Evolutionary conservation across 257 asterid species (phyloP), one percentile per base, ranked within the genome.

Genomic region (Ilex aquifolium): DNA sequence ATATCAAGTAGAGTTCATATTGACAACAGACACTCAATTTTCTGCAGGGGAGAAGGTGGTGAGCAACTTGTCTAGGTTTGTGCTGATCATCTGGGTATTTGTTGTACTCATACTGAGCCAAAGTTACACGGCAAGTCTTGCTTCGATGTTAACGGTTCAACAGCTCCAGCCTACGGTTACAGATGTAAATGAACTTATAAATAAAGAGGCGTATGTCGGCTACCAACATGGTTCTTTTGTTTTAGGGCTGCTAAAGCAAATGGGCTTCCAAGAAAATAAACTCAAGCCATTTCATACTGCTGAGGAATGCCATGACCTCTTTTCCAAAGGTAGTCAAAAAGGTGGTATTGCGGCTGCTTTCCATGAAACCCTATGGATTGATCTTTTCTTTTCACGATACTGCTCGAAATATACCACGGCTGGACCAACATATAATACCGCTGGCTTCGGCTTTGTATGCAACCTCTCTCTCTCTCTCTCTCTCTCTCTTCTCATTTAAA

Each of bases 371-470:
- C 88, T 89, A 61, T 87, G 78, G 77, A 70, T 80, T 80, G 82
- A 79, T 56, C 67, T 84, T 17, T 57, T 87, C 3, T 67, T 80
- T 52, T 66, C 64, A 48, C 67, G 62, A 57, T 84, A 80, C 8
- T 71, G 70, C 52, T 59, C 79, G 17, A 62, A 62, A 13, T 86
- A 86, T 75, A 86, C 67, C 44, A 81, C 79, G 56, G 76, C 69
- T 2, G 88, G 81, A 7, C 82, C 77, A 27, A 72, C 81, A 0
- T 76, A 83, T 75, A 76, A 56, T 57, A 77, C 85, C 0, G 85
- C 73, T 31, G 91, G 95, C 2, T 77, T 86, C 40, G 82, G 88
- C 46, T 86, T 83, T 32, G 88, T 77, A 68, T 72, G 95, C 72
- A 44, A 55, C 53, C 50, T 44, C 13, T 3, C 10, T 62, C 52